Conservation (phyloP, 345 rosid genomes). For the Boechera stricta region DNA sequence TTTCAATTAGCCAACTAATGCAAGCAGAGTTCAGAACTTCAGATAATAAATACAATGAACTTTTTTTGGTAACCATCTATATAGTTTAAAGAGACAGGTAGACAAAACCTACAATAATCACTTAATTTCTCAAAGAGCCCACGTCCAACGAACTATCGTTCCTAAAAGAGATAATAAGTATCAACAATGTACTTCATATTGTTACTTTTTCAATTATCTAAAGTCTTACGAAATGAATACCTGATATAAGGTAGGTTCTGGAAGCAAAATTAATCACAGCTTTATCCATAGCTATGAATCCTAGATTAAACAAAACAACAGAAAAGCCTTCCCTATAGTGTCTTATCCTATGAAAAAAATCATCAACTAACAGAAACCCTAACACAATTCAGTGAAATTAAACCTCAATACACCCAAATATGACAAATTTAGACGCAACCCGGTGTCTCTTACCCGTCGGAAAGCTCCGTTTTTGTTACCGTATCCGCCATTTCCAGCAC, state of each 20-base stretch:
- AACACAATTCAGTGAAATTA: conserved; percentile 27
- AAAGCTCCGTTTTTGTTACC: conserved; percentile 51
- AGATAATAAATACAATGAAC: not conserved
- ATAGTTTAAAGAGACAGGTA: no score
- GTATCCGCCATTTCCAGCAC: conserved; percentile 41
- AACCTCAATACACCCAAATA: conserved; percentile 2
- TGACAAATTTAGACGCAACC: not conserved
- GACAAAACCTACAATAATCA: no score
- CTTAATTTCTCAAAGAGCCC: no score
- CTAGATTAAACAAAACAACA: not conserved
- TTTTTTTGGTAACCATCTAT: no score
- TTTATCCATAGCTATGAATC: not conserved
- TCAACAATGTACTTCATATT: conserved; percentile 23
- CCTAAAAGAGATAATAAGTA: conserved; percentile 59
- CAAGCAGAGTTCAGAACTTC: conserved; percentile 14
- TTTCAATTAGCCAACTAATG: conserved; percentile 25
- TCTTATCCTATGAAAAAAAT: not conserved
- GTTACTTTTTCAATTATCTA: conserved; percentile 15
- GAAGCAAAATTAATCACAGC: not conserved
- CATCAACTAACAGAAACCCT: conserved; percentile 20
- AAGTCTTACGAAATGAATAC: conserved; percentile 49
- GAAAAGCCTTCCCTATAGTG: not conserved
- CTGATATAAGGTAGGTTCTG: conserved; percentile 58
- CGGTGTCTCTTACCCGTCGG: conserved; percentile 55
- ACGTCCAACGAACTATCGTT: conserved; percentile 90